These are phyloP conservation scores for Scheffersomyces insectosa DNA, from an alignment of 1,139 yeast genomes.

Conservation along the genomic window DNA sequence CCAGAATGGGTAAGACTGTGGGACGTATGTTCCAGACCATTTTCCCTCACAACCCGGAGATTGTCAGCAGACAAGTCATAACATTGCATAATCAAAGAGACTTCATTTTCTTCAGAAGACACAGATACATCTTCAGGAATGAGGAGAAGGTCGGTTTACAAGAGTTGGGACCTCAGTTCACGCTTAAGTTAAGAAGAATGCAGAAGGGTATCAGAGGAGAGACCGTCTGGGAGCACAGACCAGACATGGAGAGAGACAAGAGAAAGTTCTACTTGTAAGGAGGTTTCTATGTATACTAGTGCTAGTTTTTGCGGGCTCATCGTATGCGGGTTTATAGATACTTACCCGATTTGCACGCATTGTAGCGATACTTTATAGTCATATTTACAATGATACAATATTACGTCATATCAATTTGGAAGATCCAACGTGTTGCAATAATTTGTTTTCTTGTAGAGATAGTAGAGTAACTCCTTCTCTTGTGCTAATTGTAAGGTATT, in stretches of 20 bases:
- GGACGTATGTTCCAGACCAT: slow-evolving; percentile 89
- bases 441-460: too few relatives aligned
- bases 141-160: slow-evolving; percentile 93
- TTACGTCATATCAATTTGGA: too few relatives aligned
- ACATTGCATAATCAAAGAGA: slow-evolving; percentile 96
- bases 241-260: slow-evolving; percentile 96
- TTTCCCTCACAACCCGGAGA: slow-evolving; percentile 90
- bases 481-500: too few relatives aligned
- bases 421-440: too few relatives aligned
- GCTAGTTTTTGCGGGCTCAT: too few relatives aligned
- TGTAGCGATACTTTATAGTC: too few relatives aligned
- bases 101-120: slow-evolving; percentile 91
- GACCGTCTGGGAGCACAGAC: slow-evolving; percentile 92
- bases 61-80: slow-evolving; percentile 92
- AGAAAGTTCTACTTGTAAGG: slow-evolving; percentile 76
- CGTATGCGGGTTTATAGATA: too few relatives aligned
- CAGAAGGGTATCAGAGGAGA: slow-evolving; percentile 92
- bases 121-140: slow-evolving; percentile 83
- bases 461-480: too few relatives aligned
- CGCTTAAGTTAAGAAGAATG: slow-evolving; percentile 80
- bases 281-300: too few relatives aligned
- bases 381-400: too few relatives aligned
- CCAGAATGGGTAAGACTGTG: slow-evolving; percentile 89
- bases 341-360: too few relatives aligned
- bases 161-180: slow-evolving; percentile 95